phyloP scores from a whole-genome alignment of 108 stramenopile species.

The Stephanodiscus minutulus region DNA sequence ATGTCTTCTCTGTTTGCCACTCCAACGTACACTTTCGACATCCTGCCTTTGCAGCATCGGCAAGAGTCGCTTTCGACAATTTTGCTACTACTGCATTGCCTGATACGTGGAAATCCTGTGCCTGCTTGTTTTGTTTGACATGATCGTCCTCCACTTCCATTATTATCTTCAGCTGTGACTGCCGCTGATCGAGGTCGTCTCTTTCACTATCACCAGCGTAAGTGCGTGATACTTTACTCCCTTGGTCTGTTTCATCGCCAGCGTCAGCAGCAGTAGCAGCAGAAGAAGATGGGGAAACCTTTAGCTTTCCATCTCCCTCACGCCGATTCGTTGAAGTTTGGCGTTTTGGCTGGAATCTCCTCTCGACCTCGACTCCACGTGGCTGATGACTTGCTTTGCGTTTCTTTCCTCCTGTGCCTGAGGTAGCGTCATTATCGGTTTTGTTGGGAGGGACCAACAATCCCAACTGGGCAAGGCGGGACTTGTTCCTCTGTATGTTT shows the following conservation, averaged over 20 bases:
- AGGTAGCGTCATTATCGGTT: background rate
- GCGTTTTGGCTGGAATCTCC: conserved; percentile 25
- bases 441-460: conserved; percentile 9
- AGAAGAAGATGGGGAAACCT: background rate
- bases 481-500: conserved; percentile 42
- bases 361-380: background rate
- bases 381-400: background rate
- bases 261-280: background rate
- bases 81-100: background rate
- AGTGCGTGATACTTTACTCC: background rate
- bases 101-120: background rate
- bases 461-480: conserved; percentile 39
- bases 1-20: conserved; percentile 27
- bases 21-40: conserved; percentile 24
- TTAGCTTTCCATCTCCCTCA: background rate
- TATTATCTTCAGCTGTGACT: background rate
- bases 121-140: background rate
- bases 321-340: background rate
- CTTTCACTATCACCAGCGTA: background rate
- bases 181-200: background rate
- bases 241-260: background rate
- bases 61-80: background rate
- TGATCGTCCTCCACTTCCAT: background rate
- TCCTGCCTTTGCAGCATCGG: conserved; percentile 20
- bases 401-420: background rate